Evolutionary conservation across 768 basidiomycete species (phyloP).

Genomic region (Lentinula boryana): DNA sequence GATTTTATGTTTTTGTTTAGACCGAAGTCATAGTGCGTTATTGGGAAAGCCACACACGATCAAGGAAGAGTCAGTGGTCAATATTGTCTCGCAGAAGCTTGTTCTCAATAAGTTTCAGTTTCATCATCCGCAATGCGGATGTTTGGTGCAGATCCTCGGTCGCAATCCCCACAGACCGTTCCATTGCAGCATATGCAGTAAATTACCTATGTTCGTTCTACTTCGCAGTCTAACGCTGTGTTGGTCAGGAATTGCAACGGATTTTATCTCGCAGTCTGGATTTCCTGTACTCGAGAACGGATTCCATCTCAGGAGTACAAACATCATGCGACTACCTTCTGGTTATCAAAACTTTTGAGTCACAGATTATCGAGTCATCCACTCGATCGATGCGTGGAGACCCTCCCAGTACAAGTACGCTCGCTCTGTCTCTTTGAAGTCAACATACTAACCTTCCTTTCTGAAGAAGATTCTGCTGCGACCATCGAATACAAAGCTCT

Average conservation of each 20-base stretch:
- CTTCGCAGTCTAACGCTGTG: constrained; percentile 7
- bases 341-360: constrained; percentile 78
- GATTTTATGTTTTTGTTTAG: constrained; percentile 82
- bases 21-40: constrained; percentile 88
- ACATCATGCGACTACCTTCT: constrained; percentile 80
- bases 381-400: constrained; percentile 40
- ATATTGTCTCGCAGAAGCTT: not conserved
- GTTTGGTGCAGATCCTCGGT: constrained; percentile 68
- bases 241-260: constrained; percentile 72
- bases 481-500: constrained; percentile 39
- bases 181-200: constrained; percentile 74
- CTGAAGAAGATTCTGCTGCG: constrained; percentile 19
- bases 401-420: not conserved
- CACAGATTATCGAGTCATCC: constrained; percentile 61
- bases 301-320: constrained; percentile 76
- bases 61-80: constrained; percentile 76
- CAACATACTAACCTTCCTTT: not conserved
- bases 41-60: constrained; percentile 96
- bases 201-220: constrained; percentile 19
- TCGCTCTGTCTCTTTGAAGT: not conserved
- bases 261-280: constrained; percentile 87
- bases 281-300: constrained; percentile 80
- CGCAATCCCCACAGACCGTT: constrained; percentile 59
- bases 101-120: constrained; percentile 36
- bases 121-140: constrained; percentile 77